phyloP scores from a whole-genome alignment of 768 basidiomycete species.

The Hygrocybe punicea region DNA sequence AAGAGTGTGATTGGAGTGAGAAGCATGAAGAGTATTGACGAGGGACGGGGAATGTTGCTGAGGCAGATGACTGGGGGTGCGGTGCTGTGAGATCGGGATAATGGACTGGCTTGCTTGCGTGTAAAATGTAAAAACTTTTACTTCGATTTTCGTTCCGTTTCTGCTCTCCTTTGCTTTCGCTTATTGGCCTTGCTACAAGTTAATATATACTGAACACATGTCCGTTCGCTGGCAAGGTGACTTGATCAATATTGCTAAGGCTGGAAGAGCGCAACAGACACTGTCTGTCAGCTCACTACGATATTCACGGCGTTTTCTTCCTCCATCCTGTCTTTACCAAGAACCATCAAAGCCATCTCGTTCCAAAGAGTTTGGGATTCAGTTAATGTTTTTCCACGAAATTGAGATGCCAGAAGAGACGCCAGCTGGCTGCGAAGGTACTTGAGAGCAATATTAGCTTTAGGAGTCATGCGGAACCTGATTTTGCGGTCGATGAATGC shows the following conservation, averaged over 20 bases:
- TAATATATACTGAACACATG: too few relatives aligned
- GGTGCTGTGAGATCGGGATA: too few relatives aligned
- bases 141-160: too few relatives aligned
- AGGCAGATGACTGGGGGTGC: constrained; percentile 67
- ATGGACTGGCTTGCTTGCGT: too few relatives aligned
- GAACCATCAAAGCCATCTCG: constrained; percentile 58
- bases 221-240: too few relatives aligned
- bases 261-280: too few relatives aligned
- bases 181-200: too few relatives aligned
- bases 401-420: constrained; percentile 58
- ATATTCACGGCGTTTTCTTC: constrained; percentile 12
- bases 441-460: constrained; percentile 77
- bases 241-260: too few relatives aligned
- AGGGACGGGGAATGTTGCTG: constrained; percentile 71
- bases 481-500: constrained; percentile 83
- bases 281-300: neutral
- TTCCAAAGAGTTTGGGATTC: constrained; percentile 69
- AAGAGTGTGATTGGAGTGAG: constrained; percentile 77
- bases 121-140: too few relatives aligned
- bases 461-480: constrained; percentile 65
- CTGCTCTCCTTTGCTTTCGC: too few relatives aligned
- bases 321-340: constrained; percentile 50
- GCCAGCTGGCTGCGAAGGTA: constrained; percentile 64
- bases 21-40: constrained; percentile 57
- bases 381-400: constrained; percentile 58